Conservation (phyloP, 1,139 yeast genomes). For the Diutina mesorugosa region DNA sequence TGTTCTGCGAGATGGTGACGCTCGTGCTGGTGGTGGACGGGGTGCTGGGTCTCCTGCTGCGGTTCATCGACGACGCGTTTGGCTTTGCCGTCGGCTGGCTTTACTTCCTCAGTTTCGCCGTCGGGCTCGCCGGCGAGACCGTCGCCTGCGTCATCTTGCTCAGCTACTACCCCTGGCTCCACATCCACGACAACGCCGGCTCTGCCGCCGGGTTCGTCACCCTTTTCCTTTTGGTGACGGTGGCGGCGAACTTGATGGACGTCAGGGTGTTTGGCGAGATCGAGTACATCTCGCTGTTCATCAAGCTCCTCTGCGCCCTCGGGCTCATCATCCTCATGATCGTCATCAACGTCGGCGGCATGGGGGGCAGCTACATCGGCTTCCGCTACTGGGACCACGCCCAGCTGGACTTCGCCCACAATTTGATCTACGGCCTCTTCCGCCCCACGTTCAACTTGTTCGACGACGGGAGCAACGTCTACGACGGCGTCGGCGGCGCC, state of each 20-base stretch:
- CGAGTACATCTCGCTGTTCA: slow-evolving; percentile 49
- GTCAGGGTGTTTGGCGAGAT: slow-evolving; percentile 67
- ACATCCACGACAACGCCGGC: slow-evolving; percentile 32
- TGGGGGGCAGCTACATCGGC: slow-evolving; percentile 36
- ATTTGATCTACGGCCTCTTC: slow-evolving; percentile 56
- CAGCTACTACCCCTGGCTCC: slow-evolving; percentile 44
- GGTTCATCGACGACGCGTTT: slow-evolving; percentile 77
- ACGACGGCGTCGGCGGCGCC: slow-evolving; percentile 46
- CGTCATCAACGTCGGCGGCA: slow-evolving; percentile 38
- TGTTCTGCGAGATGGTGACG: slow-evolving; percentile 82
- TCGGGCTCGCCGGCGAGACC: slow-evolving; percentile 69
- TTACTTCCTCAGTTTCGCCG: slow-evolving; percentile 63
- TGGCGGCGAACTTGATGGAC: slow-evolving; percentile 46
- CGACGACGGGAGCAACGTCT: slow-evolving; percentile 33
- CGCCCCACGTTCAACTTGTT: slow-evolving; percentile 53
- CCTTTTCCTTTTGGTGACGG: slow-evolving; percentile 36
- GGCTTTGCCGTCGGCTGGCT: slow-evolving; percentile 76
- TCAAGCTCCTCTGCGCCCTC: slow-evolving; percentile 43
- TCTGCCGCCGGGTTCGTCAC: slow-evolving; percentile 56
- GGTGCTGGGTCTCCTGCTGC: slow-evolving; percentile 57
- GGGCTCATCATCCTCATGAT: slow-evolving; percentile 54
- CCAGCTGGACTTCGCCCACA: slow-evolving; percentile 34
- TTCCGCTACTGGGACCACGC: slow-evolving; percentile 51
- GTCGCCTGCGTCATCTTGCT: slow-evolving; percentile 71
- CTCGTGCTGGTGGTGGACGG: slow-evolving; percentile 75